Evolutionary conservation across 768 basidiomycete species (phyloP).

Genomic region (Rhizopogon vinicolor): DNA sequence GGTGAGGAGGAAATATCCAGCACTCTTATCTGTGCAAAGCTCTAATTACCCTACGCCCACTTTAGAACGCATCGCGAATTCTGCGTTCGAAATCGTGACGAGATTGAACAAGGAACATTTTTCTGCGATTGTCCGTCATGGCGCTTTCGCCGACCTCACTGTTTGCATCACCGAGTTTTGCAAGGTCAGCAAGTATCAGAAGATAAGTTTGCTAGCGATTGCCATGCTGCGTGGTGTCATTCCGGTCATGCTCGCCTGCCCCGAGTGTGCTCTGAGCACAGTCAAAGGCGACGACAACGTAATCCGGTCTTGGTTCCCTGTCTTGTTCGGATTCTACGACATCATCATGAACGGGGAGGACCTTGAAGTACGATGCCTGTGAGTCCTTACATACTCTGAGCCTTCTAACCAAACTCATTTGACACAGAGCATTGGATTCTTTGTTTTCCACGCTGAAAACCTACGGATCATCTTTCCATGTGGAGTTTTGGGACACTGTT

Average conservation of each 20-base stretch:
- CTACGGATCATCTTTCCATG: constrained; percentile 78
- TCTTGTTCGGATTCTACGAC: constrained; percentile 97
- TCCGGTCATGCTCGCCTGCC: constrained; percentile 82
- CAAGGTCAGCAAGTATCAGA: constrained; percentile 99
- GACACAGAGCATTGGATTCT: constrained; percentile 86
- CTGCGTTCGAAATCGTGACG: constrained; percentile 95
- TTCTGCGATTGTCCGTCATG: constrained; percentile 83
- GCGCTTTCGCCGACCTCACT: constrained; percentile 92
- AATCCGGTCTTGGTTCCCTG: constrained; percentile 97
- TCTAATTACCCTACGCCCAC: background rate
- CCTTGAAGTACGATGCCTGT: constrained; percentile 94
- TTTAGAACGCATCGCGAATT: constrained; percentile 82
- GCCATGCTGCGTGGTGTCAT: constrained; percentile 94
- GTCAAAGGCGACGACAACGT: constrained; percentile 72
- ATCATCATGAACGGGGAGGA: constrained; percentile 99
- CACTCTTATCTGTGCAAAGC: background rate
- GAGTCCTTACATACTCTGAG: constrained; percentile 29
- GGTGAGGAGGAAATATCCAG: constrained; percentile 38
- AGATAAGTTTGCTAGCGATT: constrained; percentile 93
- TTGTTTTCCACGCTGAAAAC: constrained; percentile 91
- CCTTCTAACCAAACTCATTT: constrained; percentile 5
- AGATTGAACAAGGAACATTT: constrained; percentile 91
- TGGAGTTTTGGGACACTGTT: constrained; percentile 97
- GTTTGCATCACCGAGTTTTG: constrained; percentile 99
- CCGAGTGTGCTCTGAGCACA: constrained; percentile 53